Evolutionary conservation across 2,329 filamentous ascomycete genomes (phyloP).

Genomic region (Colletotrichum coccodes): DNA sequence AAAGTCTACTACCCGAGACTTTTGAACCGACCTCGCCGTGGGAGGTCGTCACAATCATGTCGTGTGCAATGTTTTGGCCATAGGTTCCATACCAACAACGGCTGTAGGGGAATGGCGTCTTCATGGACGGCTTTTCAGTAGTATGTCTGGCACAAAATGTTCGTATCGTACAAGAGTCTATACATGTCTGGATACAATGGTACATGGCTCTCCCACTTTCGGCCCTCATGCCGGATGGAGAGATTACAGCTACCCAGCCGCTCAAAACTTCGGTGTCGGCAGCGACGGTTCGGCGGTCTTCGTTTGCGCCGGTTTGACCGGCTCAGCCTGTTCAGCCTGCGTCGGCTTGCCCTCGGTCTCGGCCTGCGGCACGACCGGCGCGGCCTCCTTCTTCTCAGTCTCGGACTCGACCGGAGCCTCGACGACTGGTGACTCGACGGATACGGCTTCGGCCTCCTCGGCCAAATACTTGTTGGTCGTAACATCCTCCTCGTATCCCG

Average conservation of each 20-base stretch:
- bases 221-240: neutral
- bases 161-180: slow-evolving; percentile 33
- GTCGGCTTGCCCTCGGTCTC: neutral
- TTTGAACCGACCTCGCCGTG: neutral
- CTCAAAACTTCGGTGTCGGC: slow-evolving; percentile 26
- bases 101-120: neutral
- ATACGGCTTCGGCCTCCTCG: slow-evolving; percentile 7
- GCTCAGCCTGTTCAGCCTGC: slow-evolving; percentile 29
- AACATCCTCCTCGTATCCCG: slow-evolving; percentile 45
- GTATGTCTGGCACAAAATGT: slow-evolving; percentile 9
- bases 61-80: neutral
- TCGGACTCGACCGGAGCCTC: neutral
- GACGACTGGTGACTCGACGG: neutral
- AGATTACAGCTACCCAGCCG: neutral
- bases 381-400: neutral
- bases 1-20: neutral
- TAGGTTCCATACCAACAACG: neutral
- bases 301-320: slow-evolving; percentile 1
- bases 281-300: slow-evolving; percentile 13
- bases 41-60: neutral
- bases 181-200: slow-evolving; percentile 32
- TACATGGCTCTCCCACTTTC: slow-evolving; percentile 19
- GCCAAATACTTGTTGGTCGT: neutral
- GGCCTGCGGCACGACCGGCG: neutral
- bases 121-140: neutral